Evolutionary conservation across 768 basidiomycete species (phyloP).

Genomic region (Leccinellum albellum): DNA sequence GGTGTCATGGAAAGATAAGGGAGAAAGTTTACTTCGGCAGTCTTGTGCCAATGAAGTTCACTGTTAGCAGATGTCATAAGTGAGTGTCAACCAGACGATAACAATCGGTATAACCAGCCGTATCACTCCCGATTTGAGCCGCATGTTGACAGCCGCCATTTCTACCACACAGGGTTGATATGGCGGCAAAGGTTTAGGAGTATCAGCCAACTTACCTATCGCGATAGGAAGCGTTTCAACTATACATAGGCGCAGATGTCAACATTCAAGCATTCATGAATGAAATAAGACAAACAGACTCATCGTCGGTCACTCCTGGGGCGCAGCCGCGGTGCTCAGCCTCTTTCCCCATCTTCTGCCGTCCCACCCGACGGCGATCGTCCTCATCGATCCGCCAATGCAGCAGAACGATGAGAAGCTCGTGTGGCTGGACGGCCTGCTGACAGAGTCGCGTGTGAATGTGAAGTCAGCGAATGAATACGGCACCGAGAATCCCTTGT

Average conservation of each 20-base stretch:
- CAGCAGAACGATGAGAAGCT: background rate
- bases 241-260: constrained; percentile 4
- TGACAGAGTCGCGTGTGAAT: background rate
- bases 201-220: constrained; percentile 21
- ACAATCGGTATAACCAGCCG: constrained; percentile 16
- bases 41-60: constrained; percentile 42
- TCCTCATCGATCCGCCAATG: constrained; percentile 21
- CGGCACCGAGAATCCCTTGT: constrained; percentile 9
- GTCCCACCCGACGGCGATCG: constrained; percentile 10
- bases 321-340: background rate
- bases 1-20: background rate
- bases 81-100: background rate
- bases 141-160: constrained; percentile 35
- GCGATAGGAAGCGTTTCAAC: constrained; percentile 38
- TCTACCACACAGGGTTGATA: background rate
- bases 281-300: constrained; percentile 26
- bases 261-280: background rate
- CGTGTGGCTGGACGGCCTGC: background rate
- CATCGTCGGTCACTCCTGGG: constrained; percentile 21
- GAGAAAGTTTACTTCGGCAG: constrained; percentile 18
- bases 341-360: constrained; percentile 10
- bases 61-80: constrained; percentile 11
- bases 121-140: constrained; percentile 36
- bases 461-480: background rate
- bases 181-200: background rate